Evolutionary conservation across 441 rosid species (phyloP).

Genomic region (Theobroma grandiflorum): DNA sequence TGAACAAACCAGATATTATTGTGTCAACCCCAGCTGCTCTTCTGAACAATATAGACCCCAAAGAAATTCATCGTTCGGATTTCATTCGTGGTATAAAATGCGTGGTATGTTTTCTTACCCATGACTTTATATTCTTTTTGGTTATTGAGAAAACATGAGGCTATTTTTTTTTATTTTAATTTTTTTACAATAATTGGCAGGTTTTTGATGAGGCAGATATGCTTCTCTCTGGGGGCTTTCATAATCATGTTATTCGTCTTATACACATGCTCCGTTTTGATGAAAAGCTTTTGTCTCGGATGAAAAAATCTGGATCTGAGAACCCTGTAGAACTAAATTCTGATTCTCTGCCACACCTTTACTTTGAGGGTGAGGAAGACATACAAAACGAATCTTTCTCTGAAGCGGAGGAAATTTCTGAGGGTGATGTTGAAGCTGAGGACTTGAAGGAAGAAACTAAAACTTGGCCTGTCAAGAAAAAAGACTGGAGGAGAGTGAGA

Average conservation of each 20-base stretch:
- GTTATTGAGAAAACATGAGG: slow-evolving; percentile 2
- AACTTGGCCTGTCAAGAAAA: slow-evolving; percentile 43
- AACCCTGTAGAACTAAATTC: slow-evolving; percentile 38
- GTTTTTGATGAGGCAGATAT: slow-evolving; percentile 99
- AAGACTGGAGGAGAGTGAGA: slow-evolving; percentile 83
- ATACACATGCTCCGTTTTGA: slow-evolving; percentile 81
- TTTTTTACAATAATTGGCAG: slow-evolving; percentile 49
- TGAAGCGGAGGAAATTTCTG: slow-evolving; percentile 53
- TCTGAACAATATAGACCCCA: slow-evolving; percentile 77
- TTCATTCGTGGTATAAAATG: slow-evolving; percentile 73
- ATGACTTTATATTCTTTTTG: slow-evolving; percentile 9
- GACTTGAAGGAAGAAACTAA: slow-evolving; percentile 36
- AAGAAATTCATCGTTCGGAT: slow-evolving; percentile 51
- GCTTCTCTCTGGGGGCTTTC: slow-evolving; percentile 93
- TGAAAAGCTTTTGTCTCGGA: slow-evolving; percentile 71
- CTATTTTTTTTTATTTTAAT: neutral
- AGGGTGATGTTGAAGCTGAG: slow-evolving; percentile 42
- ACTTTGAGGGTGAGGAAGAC: slow-evolving; percentile 34
- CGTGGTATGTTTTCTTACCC: slow-evolving; percentile 63
- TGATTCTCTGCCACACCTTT: slow-evolving; percentile 36
- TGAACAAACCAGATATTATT: slow-evolving; percentile 67
- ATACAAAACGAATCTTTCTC: slow-evolving; percentile 40
- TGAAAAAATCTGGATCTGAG: slow-evolving; percentile 39
- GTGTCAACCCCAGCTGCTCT: slow-evolving; percentile 94
- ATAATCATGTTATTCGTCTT: slow-evolving; percentile 84